Base-by-base conservation (phyloP, 1,139 yeast species). In the Meyerozyma carpophila region DNA sequence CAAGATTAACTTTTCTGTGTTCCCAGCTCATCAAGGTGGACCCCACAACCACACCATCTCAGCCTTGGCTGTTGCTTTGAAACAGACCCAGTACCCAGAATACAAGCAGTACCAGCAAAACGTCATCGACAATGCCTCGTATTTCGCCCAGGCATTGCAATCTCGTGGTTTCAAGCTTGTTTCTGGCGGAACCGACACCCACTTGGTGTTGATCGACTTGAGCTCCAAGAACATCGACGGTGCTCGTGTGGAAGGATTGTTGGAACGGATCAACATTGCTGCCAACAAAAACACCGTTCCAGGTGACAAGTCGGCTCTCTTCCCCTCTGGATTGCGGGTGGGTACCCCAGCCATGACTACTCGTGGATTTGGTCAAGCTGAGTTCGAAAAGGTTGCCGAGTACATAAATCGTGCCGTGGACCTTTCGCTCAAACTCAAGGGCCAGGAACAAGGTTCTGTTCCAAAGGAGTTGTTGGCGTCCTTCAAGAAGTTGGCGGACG, bases 11-110 rank as follows among this genome's bases (percentile, higher is more conserved):
- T 93, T 93, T 68, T 90, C 97, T 8, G 98, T 93, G 51, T 93
- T 93, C 91, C 98, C 98, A 57, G 98, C 97, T 58, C 98, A 93
- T 71, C 98, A 93, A 76, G 98, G 98, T 77, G 98, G 98, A 65
- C 98, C 98, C 55, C 98, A 93, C 71, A 93, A 93, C 76, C 98
- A 93, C 75, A 93, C 98, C 57, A 93, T 93, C 64, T 84, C 97
- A 51, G 98, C 98, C 40, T 77, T 93, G 61, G 97, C 98, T 39
- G 91, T 94, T 51, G 98, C 98, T 49, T 79, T 93, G 62, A 89
- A 88, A 67, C 98, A 93, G 73, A 95, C 96, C 48, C 80, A 83
- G 48, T 80, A 94, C 44, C 95, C 95, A 45, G 96, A 89, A 67
- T 93, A 88, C 74, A 88, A 81, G 69, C 82, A 82, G 63, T 93